Evolutionary conservation across 2,329 filamentous ascomycete species (phyloP).

Genomic region (Hypomyces rosellus): DNA sequence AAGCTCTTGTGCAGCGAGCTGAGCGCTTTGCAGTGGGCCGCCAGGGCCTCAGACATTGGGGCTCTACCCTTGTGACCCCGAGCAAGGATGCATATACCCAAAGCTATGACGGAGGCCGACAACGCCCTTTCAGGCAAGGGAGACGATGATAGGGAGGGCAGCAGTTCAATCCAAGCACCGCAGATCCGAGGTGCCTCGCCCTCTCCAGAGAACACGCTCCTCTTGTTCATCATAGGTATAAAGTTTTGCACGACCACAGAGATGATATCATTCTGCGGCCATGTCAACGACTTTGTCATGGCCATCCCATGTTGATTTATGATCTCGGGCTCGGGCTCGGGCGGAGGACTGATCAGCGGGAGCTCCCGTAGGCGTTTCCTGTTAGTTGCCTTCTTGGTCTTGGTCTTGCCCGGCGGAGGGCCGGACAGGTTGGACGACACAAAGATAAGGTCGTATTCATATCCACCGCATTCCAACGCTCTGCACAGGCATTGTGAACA

Average conservation of each 20-base stretch:
- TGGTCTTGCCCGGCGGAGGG: neutral
- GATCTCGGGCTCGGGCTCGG: neutral
- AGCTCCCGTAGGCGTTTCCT: slow-evolving; percentile 1
- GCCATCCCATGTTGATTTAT: neutral
- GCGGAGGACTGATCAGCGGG: neutral
- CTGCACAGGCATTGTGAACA: slow-evolving; percentile 20
- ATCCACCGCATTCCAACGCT: slow-evolving; percentile 18
- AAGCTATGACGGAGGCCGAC: slow-evolving; percentile 25
- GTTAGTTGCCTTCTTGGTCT: neutral
- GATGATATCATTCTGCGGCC: slow-evolving; percentile 20
- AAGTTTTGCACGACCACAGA: slow-evolving; percentile 17
- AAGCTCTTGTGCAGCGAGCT: slow-evolving; percentile 20
- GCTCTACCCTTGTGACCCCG: slow-evolving; percentile 15
- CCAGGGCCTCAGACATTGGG: slow-evolving; percentile 19
- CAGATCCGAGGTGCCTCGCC: slow-evolving; percentile 30
- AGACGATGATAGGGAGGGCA: slow-evolving; percentile 24
- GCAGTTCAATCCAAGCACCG: slow-evolving; percentile 34
- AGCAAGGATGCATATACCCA: slow-evolving; percentile 25
- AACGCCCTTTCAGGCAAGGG: slow-evolving; percentile 18
- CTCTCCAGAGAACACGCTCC: neutral
- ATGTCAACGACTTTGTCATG: slow-evolving; percentile 8
- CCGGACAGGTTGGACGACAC: slow-evolving; percentile 5
- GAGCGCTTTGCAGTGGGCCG: slow-evolving; percentile 25
- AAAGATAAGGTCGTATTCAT: slow-evolving; percentile 21
- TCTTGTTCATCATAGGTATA: neutral